Percentiles rank a stretch among this genome's conserved stretches.
Conservation (phyloP, 2,329 filamentous ascomycete genomes). For the Fusarium circinatum region DNA sequence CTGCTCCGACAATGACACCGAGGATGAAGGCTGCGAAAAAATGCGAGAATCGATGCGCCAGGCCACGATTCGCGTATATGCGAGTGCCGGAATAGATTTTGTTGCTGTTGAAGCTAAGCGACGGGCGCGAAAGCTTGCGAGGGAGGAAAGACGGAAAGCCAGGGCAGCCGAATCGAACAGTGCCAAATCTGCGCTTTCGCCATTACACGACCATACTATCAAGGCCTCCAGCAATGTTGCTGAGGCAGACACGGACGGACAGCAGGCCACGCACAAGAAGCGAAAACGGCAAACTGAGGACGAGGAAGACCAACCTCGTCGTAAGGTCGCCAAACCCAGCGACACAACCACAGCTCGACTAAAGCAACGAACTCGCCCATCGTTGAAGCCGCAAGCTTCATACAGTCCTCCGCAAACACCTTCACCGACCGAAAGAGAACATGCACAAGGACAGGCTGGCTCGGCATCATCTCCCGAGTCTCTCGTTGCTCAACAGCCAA, state of each 20-base stretch:
- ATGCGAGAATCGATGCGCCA: rapidly evolving
- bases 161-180: neutral
- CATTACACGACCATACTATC: neutral
- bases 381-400: neutral
- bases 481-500: neutral
- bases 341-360: neutral
- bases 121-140: neutral
- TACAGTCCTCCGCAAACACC: neutral
- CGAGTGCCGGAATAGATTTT: neutral
- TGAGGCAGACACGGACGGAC: rapidly evolving
- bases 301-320: neutral
- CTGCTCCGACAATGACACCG: neutral
- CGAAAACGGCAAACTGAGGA: neutral
- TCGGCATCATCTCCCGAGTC: neutral
- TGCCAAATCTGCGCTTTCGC: neutral
- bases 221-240: neutral
- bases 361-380: neutral
- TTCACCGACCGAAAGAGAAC: rapidly evolving
- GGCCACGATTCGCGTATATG: rapidly evolving
- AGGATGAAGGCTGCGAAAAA: neutral
- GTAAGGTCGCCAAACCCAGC: neutral
- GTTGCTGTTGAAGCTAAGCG: neutral
- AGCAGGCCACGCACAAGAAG: neutral
- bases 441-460: neutral
- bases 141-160: neutral